Evolutionary conservation across 2,329 filamentous ascomycete genomes (phyloP), one percentile per base, ranked within the genome.

Genomic region (Trichoderma sp.): DNA sequence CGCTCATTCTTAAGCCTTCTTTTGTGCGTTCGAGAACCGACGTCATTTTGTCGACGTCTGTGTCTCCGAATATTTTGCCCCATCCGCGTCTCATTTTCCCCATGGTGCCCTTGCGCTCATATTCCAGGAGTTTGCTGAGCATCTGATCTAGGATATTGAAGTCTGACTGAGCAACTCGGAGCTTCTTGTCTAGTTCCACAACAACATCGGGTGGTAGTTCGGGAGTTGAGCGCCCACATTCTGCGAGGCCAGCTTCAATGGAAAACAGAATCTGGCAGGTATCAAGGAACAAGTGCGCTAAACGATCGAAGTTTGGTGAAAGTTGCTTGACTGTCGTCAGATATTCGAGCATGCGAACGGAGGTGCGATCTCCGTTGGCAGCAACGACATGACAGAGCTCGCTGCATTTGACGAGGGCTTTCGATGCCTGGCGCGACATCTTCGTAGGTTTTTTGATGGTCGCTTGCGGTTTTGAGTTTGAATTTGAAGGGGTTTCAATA

Each of bases 211-310:
- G 76, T 0, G 90, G 88, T 20, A 92, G 84, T 17, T 84, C 81
- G 74, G 88, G 86, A 17, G 82, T 81, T 23, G 83, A 84, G 53
- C 84, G 83, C 34, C 83, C 79, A 58, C 84, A 85, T 75, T 89
- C 86, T n/a, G 81, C 80, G 68, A 93, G 84, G 6, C 91, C 91
- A 26, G 88, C 86, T 79, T 92, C 90, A 73, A 92, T 89, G n/a
- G 88, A 87, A 84, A 90, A 91, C 55, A 93, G 83, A 55, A 90
- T 87, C 68, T 89, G 86, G 78, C 88, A 91, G 6, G 89, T 88
- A 70, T 92, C 90, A 71, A 93, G 85, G 76, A 92, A 92, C 74
- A 91, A 89, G 73, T 87, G 85, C 11, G 90, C 89, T 23, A 93
- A 84, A 30, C 84, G 81, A 72, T 87, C 85, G 78, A 91, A 88